Percentiles rank a stretch among this genome's conserved stretches.
Evolutionary conservation across 2,329 filamentous ascomycete species (phyloP).

Genomic region (Ophiostoma himal-ulmi): DNA sequence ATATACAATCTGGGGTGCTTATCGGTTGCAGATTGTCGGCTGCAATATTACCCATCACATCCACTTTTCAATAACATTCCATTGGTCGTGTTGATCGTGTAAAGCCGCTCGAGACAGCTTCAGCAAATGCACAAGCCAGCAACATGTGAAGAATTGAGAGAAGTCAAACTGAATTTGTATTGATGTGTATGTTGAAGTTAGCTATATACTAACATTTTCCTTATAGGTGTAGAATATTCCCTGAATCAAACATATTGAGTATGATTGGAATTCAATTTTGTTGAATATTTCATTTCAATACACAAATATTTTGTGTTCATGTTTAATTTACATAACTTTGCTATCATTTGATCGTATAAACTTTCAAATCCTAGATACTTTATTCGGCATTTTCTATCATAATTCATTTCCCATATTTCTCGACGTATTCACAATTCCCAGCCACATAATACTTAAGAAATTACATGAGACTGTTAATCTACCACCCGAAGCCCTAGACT

Average conservation of each 20-base stretch:
- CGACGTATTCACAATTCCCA: not conserved
- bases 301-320: too few species aligned
- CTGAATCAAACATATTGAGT: too few species aligned
- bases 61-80: slow-evolving; percentile 9
- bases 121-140: not conserved
- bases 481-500: not conserved
- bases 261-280: too few species aligned
- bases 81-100: not conserved
- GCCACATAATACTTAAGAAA: not conserved
- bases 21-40: not conserved
- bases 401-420: not conserved
- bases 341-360: too few species aligned
- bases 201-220: too few species aligned
- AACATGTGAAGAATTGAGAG: not conserved
- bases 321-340: too few species aligned
- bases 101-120: not conserved
- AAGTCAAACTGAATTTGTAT: too few species aligned
- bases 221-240: too few species aligned
- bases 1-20: not conserved
- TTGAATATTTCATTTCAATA: too few species aligned
- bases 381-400: too few species aligned
- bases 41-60: not conserved
- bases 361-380: too few species aligned
- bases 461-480: not conserved
- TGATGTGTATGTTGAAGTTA: too few species aligned